phyloP scores from a whole-genome alignment of 169 alveolate species.

The Eimeria necatrix region DNA sequence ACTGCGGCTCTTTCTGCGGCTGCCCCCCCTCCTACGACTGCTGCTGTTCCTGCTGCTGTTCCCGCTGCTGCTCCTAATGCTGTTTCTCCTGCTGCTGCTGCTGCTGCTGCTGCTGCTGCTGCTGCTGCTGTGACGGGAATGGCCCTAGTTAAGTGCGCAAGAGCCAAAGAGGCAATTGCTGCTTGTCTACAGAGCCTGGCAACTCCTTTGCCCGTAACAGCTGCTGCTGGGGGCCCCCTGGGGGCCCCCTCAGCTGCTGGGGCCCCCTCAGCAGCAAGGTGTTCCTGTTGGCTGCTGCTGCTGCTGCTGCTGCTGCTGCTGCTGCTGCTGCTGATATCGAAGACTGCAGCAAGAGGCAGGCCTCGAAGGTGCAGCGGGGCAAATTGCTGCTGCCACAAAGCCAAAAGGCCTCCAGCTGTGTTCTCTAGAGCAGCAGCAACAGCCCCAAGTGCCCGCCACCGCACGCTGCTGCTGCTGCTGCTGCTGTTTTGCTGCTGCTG shows the following conservation, averaged over 20 bases:
- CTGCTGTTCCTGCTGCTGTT: too few species aligned
- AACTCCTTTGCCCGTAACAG: background rate
- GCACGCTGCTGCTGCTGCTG: background rate
- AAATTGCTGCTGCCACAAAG: slow-evolving; percentile 22
- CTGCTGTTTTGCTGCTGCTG: slow-evolving; percentile 40
- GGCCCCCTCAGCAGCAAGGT: background rate
- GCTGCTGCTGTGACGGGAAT: background rate
- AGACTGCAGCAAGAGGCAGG: background rate
- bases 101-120: slow-evolving; percentile 5
- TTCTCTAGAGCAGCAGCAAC: slow-evolving; percentile 2
- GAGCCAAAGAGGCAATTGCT: background rate
- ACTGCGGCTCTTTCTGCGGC: too few species aligned
- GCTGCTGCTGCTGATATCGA: background rate
- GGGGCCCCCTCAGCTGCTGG: background rate
- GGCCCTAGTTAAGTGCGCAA: background rate
- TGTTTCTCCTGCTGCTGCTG: background rate
- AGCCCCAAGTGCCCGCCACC: slow-evolving; percentile 1
- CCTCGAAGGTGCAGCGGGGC: background rate
- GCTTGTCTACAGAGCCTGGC: slow-evolving; percentile 26
- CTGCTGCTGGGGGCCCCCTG: background rate
- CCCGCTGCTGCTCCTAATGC: too few species aligned
- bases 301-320: background rate
- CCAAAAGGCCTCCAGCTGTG: background rate
- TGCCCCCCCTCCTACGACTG: too few species aligned
- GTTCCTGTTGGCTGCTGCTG: background rate